Conservation (phyloP, 208 protist genomes). For the Wallacemonas sp. region DNA sequence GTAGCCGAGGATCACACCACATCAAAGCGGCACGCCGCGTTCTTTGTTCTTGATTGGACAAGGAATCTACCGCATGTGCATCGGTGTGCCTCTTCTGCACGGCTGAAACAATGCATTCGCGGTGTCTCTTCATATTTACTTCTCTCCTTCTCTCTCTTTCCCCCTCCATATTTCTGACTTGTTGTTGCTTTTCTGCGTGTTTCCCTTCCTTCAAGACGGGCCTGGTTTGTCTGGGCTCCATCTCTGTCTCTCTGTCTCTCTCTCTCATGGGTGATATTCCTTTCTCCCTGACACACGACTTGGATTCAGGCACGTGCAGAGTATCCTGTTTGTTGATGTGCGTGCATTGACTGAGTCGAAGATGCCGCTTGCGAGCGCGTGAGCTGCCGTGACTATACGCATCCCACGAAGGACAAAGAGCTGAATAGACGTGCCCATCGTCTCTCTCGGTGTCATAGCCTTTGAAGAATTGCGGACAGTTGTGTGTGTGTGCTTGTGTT, state of each 20-base stretch:
- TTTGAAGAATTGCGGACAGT: slow-evolving; percentile 33
- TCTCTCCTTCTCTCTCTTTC: background rate
- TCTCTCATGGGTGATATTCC: background rate
- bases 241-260: background rate
- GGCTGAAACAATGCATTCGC: background rate
- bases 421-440: slow-evolving; percentile 23
- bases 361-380: background rate
- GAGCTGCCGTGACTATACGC: background rate
- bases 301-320: background rate
- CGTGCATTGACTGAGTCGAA: background rate
- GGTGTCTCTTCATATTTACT: no score
- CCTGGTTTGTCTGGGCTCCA: background rate
- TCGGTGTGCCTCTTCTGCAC: background rate
- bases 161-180: background rate
- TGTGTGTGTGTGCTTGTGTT: background rate
- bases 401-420: slow-evolving; percentile 47
- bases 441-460: slow-evolving; percentile 52
- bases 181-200: background rate
- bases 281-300: background rate
- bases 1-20: no score
- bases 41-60: no score
- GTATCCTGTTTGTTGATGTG: slow-evolving; percentile 1
- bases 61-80: no score
- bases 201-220: background rate
- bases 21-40: no score